A percentile compares a stretch with the other conserved stretches of the same genome.
These are phyloP conservation scores for Boletus pseudopeckii DNA, from an alignment of 768 basidiomycete genomes.

Conservation along the genomic window DNA sequence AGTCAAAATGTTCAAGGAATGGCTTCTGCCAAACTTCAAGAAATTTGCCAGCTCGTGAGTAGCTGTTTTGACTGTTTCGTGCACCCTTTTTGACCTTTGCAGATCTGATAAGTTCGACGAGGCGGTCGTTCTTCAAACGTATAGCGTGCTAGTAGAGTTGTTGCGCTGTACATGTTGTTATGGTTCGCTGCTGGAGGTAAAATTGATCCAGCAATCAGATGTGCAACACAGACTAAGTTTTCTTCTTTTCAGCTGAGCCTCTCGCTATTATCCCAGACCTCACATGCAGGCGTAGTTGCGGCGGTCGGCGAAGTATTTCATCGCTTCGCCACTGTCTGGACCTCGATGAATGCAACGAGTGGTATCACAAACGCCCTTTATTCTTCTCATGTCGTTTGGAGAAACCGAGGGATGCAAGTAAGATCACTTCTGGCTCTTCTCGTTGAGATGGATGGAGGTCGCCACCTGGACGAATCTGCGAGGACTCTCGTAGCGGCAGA, in stretches of 20 bases:
- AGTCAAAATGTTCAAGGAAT: constrained; percentile 62
- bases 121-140: constrained; percentile 46
- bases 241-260: constrained; percentile 45
- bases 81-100: background rate
- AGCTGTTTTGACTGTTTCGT: background rate
- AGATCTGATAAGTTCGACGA: constrained; percentile 34
- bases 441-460: constrained; percentile 60
- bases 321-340: constrained; percentile 71
- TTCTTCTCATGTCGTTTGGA: constrained; percentile 60
- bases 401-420: constrained; percentile 60
- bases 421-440: constrained; percentile 61
- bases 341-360: constrained; percentile 63
- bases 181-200: constrained; percentile 65
- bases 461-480: constrained; percentile 50
- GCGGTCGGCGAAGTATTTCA: constrained; percentile 70
- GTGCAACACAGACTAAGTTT: constrained; percentile 6
- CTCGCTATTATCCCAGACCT: constrained; percentile 50
- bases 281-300: constrained; percentile 49
- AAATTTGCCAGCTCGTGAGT: constrained; percentile 51
- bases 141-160: constrained; percentile 55
- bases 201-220: constrained; percentile 2
- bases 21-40: constrained; percentile 70
- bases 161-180: constrained; percentile 64
- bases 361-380: constrained; percentile 58
- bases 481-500: constrained; percentile 62